A percentile compares a stretch with the other conserved stretches of the same genome.
Evolutionary conservation across 345 rosid species (phyloP).

Genomic region (Turritis glabra): DNA sequence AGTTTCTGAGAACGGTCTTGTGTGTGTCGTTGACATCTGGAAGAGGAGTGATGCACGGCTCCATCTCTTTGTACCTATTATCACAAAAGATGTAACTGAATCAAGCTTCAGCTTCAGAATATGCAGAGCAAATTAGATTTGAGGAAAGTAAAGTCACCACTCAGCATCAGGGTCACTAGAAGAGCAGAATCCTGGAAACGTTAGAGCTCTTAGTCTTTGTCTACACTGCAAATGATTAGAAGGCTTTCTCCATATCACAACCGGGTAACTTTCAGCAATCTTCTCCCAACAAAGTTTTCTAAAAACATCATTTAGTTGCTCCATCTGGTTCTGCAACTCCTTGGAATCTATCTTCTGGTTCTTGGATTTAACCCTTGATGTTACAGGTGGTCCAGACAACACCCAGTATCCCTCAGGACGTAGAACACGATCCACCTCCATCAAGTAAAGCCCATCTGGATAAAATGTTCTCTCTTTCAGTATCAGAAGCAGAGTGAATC

Average conservation of each 20-base stretch:
- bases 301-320: slow-evolving; percentile 52
- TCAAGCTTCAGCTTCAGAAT: slow-evolving; percentile 7
- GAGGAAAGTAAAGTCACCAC: slow-evolving; percentile 47
- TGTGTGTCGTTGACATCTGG: slow-evolving; percentile 29
- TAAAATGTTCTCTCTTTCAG: slow-evolving; percentile 21
- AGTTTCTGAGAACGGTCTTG: slow-evolving; percentile 33
- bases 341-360: slow-evolving; percentile 48
- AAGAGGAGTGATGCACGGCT: slow-evolving; percentile 59
- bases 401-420: slow-evolving; percentile 75
- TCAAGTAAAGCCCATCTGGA: slow-evolving; percentile 63
- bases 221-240: slow-evolving; percentile 59
- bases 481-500: slow-evolving; percentile 9
- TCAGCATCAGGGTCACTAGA: slow-evolving; percentile 49
- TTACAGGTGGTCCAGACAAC: slow-evolving; percentile 72
- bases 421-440: slow-evolving; percentile 72
- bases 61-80: slow-evolving; percentile 59
- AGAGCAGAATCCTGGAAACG: slow-evolving; percentile 47
- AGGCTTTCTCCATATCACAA: slow-evolving; percentile 73
- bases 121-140: slow-evolving; percentile 9
- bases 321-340: slow-evolving; percentile 55
- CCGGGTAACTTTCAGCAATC: slow-evolving; percentile 49
- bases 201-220: slow-evolving; percentile 34
- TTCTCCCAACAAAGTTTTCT: slow-evolving; percentile 70
- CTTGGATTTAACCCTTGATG: slow-evolving; percentile 45
- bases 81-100: neutral